Evolutionary conservation across 148 eudicot species (phyloP), one percentile per base, ranked within the genome.

Genomic region (Vaccinium myrtillus): DNA sequence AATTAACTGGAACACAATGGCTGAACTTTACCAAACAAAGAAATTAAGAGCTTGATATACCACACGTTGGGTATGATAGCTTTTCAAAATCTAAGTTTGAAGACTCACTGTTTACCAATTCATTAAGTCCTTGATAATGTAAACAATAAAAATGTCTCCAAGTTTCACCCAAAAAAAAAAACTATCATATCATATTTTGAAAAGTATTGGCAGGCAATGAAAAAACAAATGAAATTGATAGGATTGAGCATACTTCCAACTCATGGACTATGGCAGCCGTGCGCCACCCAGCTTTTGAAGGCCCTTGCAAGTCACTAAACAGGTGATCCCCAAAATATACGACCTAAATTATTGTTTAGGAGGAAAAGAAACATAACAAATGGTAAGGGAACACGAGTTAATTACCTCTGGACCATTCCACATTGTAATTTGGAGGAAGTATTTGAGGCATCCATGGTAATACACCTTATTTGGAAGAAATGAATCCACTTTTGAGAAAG

Each of bases 341-440:
- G n/a, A n/a, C n/a, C n/a, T n/a, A n/a, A n/a, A n/a, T n/a, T n/a
- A n/a, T n/a, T n/a, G n/a, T n/a, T n/a, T n/a, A n/a, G n/a, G n/a
- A n/a, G n/a, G n/a, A n/a, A n/a, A n/a, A n/a, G n/a, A n/a, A n/a
- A n/a, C n/a, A n/a, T n/a, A n/a, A n/a, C n/a, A n/a, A n/a, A n/a
- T n/a, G 50, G 67, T 32, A 71, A 75, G 12, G 50, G 71, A 71
- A 53, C 13, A 74, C 15, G 4, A 67, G 15, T 69, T 11, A 75
- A 74, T 55, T 88, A 95, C 99, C 99, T 97, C 96, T 30, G 98
- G 98, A 83, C 99, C 99, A 58, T 91, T 92, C 99, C 99, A 97
- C 90, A 95, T 94, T 8, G 99, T 97, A 80, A 97, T 94, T 85
- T 97, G 87, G 85, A 97, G 91, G 89, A 97, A 97, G 76, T 91